A percentile compares a stretch with the other conserved stretches of the same genome.
These are phyloP conservation scores for Desmodesmus armatus DNA, from an alignment of 139 green algal species.

Conservation along the genomic window DNA sequence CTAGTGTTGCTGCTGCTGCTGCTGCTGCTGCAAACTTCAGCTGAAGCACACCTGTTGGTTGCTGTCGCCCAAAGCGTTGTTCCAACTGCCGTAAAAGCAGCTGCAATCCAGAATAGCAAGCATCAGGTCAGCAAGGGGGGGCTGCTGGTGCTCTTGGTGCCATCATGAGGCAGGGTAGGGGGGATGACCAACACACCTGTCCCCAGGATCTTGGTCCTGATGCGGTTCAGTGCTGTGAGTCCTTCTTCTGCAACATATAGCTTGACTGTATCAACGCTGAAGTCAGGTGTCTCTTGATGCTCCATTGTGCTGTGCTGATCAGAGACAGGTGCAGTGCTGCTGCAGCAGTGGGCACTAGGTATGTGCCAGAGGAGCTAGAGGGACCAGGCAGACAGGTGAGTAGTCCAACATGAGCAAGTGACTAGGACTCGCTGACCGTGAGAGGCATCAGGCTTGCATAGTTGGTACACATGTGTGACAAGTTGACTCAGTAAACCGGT, in stretches of 20 bases:
- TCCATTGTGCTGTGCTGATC: not conserved
- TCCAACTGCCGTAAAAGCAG: not conserved
- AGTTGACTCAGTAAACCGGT: too few relatives aligned
- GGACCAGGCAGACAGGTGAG: not conserved
- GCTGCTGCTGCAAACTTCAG: not conserved
- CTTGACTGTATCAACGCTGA: not conserved
- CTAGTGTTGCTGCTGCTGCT: not conserved
- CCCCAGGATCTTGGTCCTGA: slow-evolving; percentile 8
- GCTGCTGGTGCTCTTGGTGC: not conserved
- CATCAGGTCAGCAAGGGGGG: not conserved
- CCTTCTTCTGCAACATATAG: not conserved
- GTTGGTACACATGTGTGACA: too few relatives aligned
- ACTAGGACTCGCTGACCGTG: too few relatives aligned
- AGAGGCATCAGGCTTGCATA: too few relatives aligned
- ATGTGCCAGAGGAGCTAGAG: not conserved
- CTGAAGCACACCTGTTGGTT: not conserved
- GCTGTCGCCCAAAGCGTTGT: not conserved
- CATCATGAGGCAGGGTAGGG: not conserved
- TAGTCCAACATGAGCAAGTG: too few relatives aligned
- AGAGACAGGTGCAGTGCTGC: not conserved
- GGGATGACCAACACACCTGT: not conserved
- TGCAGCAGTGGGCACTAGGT: not conserved
- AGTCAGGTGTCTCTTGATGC: not conserved
- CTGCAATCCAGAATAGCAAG: not conserved
- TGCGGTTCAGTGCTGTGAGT: not conserved